Evolutionary conservation across 2,329 filamentous ascomycete species (phyloP), one percentile per base, ranked within the genome.

Genomic region (Colletotrichum chrysophilum): DNA sequence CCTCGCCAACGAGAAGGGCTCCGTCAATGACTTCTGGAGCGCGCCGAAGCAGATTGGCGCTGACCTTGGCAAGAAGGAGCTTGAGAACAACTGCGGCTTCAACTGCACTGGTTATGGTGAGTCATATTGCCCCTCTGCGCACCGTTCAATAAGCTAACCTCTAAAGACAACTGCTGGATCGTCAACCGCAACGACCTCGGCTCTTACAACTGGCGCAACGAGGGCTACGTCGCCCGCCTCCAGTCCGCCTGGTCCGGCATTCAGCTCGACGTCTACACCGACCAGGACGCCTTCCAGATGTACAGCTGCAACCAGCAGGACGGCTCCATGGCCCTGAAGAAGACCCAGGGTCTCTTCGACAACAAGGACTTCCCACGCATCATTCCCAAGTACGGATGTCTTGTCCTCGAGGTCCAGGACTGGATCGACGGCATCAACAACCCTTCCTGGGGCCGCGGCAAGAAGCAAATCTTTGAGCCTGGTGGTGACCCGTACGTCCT

Each of bases 361-460:
- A 84, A 90, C 76, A 77, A 85, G 3, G 84, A 86, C 36, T 90
- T 92, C 79, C 90, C 91, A 5, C 88, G 93, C 48, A 90, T 90
- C 9, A 93, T 95, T 30, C 89, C 91, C 71, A 83, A 96, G 87
- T 95, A 96, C 81, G 96, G 95, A 36, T 98, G 96, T 84, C 82
- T 98, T 30, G 96, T 98, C 65, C 90, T 98, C 84, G 96, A 98
- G 87, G 95, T 97, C 14, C 92, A 98, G 88, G 96, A 97, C 83
- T 98, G 93, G 91, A 98, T 98, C 81, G 96, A 98, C 82, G 96
- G 90, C 30, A 97, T 98, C 86, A 98, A 98, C 86, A 91, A 97
- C 80, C 96, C 96, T 0, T 91, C 95, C 84, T 98, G 96, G 96
- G 92, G 92, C 75, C 91, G 96, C 71, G 85, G 88, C 62, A 81